Conservation (phyloP, 768 basidiomycete genomes). For the Lepiota subincarnata region DNA sequence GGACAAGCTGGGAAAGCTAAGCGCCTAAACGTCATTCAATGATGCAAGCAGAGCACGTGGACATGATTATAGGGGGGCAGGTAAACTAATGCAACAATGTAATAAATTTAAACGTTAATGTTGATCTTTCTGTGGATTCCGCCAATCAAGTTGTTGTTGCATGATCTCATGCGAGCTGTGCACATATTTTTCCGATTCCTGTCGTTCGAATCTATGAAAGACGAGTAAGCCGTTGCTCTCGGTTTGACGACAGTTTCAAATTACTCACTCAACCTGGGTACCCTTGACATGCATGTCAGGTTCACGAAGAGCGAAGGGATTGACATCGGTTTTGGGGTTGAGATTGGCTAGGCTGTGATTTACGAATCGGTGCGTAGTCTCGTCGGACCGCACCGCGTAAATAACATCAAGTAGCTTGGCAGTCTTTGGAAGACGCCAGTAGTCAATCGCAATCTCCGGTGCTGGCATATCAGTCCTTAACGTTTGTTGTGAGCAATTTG, state of each 20-base stretch:
- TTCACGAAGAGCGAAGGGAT: conserved; percentile 86
- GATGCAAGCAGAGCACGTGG: neutral
- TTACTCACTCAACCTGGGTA: conserved; percentile 60
- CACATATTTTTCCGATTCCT: conserved; percentile 64
- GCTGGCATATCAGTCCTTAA: conserved; percentile 64
- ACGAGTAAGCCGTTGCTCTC: conserved; percentile 11
- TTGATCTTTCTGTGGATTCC: neutral
- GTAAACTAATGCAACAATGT: neutral
- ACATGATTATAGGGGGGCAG: neutral
- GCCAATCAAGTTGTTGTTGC: conserved; percentile 10
- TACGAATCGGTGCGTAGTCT: conserved; percentile 90
- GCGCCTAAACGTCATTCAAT: neutral
- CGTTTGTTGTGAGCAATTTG: neutral
- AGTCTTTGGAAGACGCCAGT: conserved; percentile 76
- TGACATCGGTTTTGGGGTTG: conserved; percentile 70
- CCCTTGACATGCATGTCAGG: conserved; percentile 87
- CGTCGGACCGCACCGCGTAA: conserved; percentile 90
- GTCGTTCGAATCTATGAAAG: conserved; percentile 54
- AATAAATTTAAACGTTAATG: neutral
- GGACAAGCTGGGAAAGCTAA: too few species aligned
- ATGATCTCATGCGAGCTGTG: conserved; percentile 56
- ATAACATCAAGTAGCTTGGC: conserved; percentile 86
- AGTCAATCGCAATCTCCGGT: conserved; percentile 90
- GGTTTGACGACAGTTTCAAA: neutral
- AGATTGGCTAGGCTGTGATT: conserved; percentile 95